Percentiles rank a stretch among this genome's conserved stretches.
Evolutionary conservation across 2,329 filamentous ascomycete genomes (phyloP).

Genomic region (Ascochyta rabiei): DNA sequence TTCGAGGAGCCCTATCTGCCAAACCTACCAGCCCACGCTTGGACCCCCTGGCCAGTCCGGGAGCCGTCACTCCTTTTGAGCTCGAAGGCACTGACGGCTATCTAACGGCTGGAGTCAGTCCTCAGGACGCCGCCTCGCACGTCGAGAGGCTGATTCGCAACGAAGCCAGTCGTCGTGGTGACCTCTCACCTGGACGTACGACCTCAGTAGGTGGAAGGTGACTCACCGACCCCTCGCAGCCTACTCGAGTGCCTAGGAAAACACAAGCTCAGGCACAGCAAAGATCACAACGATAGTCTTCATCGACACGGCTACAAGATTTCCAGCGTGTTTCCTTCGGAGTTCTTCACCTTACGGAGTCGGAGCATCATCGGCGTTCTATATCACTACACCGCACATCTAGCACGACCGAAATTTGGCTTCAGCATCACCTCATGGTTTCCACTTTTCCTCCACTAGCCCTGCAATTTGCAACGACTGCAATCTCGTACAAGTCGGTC

Average conservation of each 20-base stretch:
- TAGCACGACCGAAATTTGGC: constrained; percentile 14
- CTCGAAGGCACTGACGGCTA: constrained; percentile 55
- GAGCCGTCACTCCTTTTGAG: constrained; percentile 60
- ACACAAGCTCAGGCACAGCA: constrained; percentile 2
- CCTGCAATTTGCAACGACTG: not conserved
- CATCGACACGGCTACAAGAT: not conserved
- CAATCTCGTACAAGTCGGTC: constrained; percentile 3
- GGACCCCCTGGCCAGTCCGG: constrained; percentile 57
- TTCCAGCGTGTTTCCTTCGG: constrained; percentile 10
- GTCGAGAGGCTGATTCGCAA: constrained; percentile 56
- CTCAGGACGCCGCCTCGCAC: constrained; percentile 47
- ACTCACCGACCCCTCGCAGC: constrained; percentile 27
- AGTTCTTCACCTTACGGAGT: constrained; percentile 20
- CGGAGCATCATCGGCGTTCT: constrained; percentile 44
- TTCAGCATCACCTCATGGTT: constrained; percentile 14
- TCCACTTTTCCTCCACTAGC: constrained; percentile 11
- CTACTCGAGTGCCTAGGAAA: constrained; percentile 8
- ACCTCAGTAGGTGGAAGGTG: constrained; percentile 41
- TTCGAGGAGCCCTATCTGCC: constrained; percentile 24
- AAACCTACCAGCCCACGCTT: constrained; percentile 57
- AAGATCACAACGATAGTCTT: constrained; percentile 9
- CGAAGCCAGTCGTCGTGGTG: constrained; percentile 49
- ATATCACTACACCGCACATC: constrained; percentile 24
- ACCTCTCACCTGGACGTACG: constrained; percentile 39
- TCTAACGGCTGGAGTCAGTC: constrained; percentile 52